phyloP scores from a whole-genome alignment of 768 basidiomycete genomes.

The Pleurotus sapidus region DNA sequence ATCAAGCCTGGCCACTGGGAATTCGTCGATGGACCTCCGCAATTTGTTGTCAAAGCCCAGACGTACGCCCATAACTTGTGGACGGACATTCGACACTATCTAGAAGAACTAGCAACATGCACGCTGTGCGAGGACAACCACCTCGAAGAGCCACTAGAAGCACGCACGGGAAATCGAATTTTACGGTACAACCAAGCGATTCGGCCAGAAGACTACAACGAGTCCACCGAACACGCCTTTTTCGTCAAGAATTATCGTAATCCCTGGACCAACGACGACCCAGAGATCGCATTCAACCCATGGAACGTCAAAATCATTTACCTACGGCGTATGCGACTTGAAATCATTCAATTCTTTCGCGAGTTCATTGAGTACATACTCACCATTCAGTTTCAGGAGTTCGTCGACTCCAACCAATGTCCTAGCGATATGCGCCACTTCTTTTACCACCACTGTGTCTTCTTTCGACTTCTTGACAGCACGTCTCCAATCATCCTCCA shows the following conservation, averaged over 20 bases:
- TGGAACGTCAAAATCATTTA: no score
- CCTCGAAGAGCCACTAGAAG: no score
- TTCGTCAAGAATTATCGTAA: no score
- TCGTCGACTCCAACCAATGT: background rate
- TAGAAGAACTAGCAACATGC: no score
- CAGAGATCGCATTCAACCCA: no score
- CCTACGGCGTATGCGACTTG: no score
- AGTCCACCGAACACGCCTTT: no score
- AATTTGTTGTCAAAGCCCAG: background rate
- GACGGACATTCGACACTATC: background rate
- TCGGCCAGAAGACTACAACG: no score
- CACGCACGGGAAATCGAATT: no score
- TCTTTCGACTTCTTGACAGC: background rate
- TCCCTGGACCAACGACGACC: no score
- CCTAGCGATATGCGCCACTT: background rate
- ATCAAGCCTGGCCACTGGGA: background rate
- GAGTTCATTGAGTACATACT: background rate
- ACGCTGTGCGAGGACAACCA: no score
- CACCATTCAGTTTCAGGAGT: background rate
- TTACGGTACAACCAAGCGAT: no score
- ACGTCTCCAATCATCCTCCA: background rate
- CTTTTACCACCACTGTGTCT: background rate
- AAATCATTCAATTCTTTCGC: background rate
- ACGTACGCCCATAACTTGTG: background rate
- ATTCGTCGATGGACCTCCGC: background rate